Percentiles rank a stretch among this genome's conserved stretches.
These are phyloP conservation scores for Sanchytrium tribonematis DNA, from an alignment of 371 early-diverging fungal species.

Conservation along the genomic window DNA sequence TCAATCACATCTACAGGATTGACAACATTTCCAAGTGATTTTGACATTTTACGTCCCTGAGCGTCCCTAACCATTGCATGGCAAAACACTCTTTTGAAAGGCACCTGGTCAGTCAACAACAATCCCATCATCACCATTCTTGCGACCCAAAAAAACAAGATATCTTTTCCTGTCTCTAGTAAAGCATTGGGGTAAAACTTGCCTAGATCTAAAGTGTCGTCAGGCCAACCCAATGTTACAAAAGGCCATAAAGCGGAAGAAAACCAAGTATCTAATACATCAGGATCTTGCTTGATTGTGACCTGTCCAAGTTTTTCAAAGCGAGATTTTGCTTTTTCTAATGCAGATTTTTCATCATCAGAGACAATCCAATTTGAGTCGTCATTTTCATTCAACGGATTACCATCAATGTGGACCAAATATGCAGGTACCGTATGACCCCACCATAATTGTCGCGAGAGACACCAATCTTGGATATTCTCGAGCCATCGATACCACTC, in stretches of 20 bases:
- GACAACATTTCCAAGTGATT: slow-evolving; percentile 94
- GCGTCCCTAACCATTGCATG: slow-evolving; percentile 99
- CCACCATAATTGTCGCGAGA: slow-evolving; percentile 98
- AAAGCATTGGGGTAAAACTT: slow-evolving; percentile 75
- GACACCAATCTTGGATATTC: slow-evolving; percentile 89
- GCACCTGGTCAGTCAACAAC: slow-evolving; percentile 72
- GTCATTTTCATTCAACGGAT: slow-evolving; percentile 21
- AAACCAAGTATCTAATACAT: slow-evolving; percentile 99
- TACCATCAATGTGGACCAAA: slow-evolving; percentile 48
- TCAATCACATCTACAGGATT: slow-evolving; percentile 96
- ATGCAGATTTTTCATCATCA: slow-evolving; percentile 47
- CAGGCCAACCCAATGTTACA: slow-evolving; percentile 87
- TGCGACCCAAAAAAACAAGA: slow-evolving; percentile 99
- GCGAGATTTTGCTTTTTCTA: slow-evolving; percentile 31
- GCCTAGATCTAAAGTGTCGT: slow-evolving; percentile 46
- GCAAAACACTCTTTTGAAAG: slow-evolving; percentile 67
- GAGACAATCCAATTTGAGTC: slow-evolving; percentile 66
- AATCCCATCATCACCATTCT: slow-evolving; percentile 98
- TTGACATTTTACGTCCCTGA: slow-evolving; percentile 98
- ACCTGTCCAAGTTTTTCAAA: slow-evolving; percentile 27
- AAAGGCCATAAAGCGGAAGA: slow-evolving; percentile 98
- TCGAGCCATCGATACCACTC: slow-evolving; percentile 94
- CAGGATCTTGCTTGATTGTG: slow-evolving; percentile 55
- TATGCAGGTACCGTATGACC: slow-evolving; percentile 97
- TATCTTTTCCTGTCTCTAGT: slow-evolving; percentile 97